Evolutionary conservation across 2,329 filamentous ascomycete genomes (phyloP), one percentile per base, ranked within the genome.

Genomic region (Pseudogymnoascus sp.): DNA sequence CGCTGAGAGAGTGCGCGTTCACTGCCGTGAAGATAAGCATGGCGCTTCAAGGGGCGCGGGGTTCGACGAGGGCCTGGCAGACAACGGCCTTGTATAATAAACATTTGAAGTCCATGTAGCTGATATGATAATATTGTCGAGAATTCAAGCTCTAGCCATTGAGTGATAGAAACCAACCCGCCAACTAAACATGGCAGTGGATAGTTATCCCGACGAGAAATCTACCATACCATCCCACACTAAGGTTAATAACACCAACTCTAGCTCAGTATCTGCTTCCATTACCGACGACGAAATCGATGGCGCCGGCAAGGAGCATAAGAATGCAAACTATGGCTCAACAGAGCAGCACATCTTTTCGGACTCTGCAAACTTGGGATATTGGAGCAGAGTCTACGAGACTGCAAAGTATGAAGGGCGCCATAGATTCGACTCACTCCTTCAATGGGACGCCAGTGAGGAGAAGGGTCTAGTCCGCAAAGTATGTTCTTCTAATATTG

Each of bases 321-420:
- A 55, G n/a, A 55, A 55, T 55, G 45, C 45, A 31, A 55, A 33
- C 26, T 55, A 55, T 5, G 45, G 45, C 45, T 55, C 45, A 19
- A 55, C 45, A 33, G 26, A 55, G 14, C 45, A 55, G 26, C 45
- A 55, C 10, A 33, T 55, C 8, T 55, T 55, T 6, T 55, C 45
- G 1, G 45, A 55, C 2, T 33, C 45, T 19, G 26, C n/a, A 5
- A 55, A 55, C 45, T 12, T 65, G 6, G 60, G 63, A 11, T 63
- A 64, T 52, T 66, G 62, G 59, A 58, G 33, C 8, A 19, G 43
- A 1, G 31, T 63, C 14, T 67, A 67, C 29, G 66, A 67, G 39
- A 61, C 61, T 11, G 63, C 65, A 6, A n/a, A 58, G 12, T 67
- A 67, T 63, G 66, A 67, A 43, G 61, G 65, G 4, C 62, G 65